A percentile compares a stretch with the other conserved stretches of the same genome.
phyloP scores from a whole-genome alignment of 129 eudicot genomes.

The Saussurea involucrata region DNA sequence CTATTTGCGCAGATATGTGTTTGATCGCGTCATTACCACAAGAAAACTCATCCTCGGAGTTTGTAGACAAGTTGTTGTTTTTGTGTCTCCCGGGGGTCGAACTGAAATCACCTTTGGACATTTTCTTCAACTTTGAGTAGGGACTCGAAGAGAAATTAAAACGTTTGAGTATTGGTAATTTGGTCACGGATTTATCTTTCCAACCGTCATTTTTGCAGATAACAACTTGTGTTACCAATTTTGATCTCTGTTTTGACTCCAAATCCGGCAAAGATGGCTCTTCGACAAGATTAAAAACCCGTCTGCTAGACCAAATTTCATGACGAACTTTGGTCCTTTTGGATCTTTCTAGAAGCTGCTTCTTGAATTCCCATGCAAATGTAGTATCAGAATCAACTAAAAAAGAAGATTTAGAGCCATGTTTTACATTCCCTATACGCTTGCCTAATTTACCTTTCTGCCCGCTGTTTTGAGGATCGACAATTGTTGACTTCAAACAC shows the following conservation, averaged over 20 bases:
- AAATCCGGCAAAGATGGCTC: constrained; percentile 21
- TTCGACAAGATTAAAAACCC: constrained; percentile 20
- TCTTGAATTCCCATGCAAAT: constrained; percentile 34
- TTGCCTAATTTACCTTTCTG: neutral
- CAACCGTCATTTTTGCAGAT: constrained; percentile 9
- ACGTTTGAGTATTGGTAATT: constrained; percentile 1
- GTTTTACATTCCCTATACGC: constrained; percentile 6
- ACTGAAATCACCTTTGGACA: constrained; percentile 14
- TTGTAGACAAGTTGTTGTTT: neutral
- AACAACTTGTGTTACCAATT: constrained; percentile 2
- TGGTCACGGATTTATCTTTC: constrained; percentile 20
- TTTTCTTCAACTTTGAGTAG: constrained; percentile 10
- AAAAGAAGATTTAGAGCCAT: neutral
- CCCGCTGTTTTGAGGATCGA: neutral
- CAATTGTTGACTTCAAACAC: neutral
- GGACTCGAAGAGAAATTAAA: constrained; percentile 3
- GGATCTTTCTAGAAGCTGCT: constrained; percentile 38
- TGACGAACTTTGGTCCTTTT: constrained; percentile 30
- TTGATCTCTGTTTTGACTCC: neutral
- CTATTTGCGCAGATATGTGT: neutral
- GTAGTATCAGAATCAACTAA: constrained; percentile 17
- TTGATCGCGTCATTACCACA: neutral
- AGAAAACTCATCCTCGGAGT: constrained; percentile 21
- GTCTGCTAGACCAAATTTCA: constrained; percentile 22
- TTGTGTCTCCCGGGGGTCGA: neutral